Evolutionary conservation across 2,329 filamentous ascomycete genomes (phyloP).

Genomic region (Albifimbria verrucaria): DNA sequence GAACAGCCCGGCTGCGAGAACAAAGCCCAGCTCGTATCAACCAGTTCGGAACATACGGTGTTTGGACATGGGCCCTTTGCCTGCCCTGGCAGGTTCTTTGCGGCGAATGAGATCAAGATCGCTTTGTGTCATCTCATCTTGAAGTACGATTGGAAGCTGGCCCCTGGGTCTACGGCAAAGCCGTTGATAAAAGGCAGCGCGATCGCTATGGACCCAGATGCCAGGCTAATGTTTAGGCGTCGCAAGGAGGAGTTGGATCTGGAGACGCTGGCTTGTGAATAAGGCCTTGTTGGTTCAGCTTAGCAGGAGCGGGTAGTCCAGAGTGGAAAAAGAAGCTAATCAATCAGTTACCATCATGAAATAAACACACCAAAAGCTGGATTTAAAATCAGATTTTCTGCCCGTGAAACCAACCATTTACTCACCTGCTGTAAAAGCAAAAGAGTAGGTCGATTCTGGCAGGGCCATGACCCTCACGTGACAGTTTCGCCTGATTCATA

Average conservation of each 20-base stretch:
- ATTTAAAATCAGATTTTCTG: no score
- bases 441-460: no score
- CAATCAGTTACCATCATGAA: no score
- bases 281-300: no score
- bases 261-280: background rate
- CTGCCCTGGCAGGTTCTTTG: constrained; percentile 41
- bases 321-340: no score
- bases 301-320: no score
- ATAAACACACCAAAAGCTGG: no score
- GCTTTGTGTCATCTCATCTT: constrained; percentile 23
- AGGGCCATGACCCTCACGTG: no score
- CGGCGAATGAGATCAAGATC: constrained; percentile 36
- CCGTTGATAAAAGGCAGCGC: background rate
- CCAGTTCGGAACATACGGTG: constrained; percentile 23
- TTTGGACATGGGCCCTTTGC: constrained; percentile 40
- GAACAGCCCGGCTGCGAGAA: constrained; percentile 17
- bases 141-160: constrained; percentile 20
- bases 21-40: constrained; percentile 30
- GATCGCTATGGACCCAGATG: background rate
- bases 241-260: background rate
- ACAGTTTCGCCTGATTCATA: no score
- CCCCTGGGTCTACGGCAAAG: background rate
- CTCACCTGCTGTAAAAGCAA: no score
- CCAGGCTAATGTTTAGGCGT: background rate
- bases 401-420: no score